Conservation (phyloP, 768 basidiomycete genomes). For the Hirschioporus abietinus region DNA sequence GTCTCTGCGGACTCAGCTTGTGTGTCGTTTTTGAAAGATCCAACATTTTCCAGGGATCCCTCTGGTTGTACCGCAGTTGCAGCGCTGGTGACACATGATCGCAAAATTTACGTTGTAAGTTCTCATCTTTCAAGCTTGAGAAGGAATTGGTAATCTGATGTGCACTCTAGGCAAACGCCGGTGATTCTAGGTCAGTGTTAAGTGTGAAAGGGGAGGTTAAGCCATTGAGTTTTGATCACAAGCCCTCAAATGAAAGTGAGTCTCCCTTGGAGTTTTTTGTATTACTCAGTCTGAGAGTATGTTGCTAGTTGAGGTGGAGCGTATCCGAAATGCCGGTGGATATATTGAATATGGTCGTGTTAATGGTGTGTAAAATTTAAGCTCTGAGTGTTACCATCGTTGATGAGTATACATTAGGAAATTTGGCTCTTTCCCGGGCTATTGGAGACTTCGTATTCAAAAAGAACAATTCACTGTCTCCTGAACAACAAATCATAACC, state of each 20-base stretch:
- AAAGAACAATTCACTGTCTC: conserved; percentile 74
- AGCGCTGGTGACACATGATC: conserved; percentile 73
- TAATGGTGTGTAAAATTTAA: conserved; percentile 57
- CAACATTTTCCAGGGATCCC: conserved; percentile 82
- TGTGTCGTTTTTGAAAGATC: conserved; percentile 46
- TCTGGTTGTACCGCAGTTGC: conserved; percentile 97
- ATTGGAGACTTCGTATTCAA: conserved; percentile 99
- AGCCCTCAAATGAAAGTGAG: conserved; percentile 82
- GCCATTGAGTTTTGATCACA: conserved; percentile 91
- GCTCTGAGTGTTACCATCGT: conserved; percentile 1
- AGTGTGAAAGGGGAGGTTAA: conserved; percentile 82
- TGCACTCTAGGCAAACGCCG: conserved; percentile 81
- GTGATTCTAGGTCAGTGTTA: conserved; percentile 91
- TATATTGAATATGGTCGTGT: conserved; percentile 96
- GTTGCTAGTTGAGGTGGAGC: conserved; percentile 66
- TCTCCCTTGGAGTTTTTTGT: conserved; percentile 12
- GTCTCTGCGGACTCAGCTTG: conserved; percentile 7
- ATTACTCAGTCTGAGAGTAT: conserved; percentile 10
- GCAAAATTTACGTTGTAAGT: conserved; percentile 75
- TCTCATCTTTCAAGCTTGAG: not conserved
- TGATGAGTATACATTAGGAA: conserved; percentile 47
- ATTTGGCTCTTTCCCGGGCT: conserved; percentile 91
- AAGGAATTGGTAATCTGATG: not conserved
- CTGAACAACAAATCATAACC: conserved; percentile 93
- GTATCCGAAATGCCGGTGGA: conserved; percentile 88